A percentile compares a stretch with the other conserved stretches of the same genome.
Evolutionary conservation across 352 stramenopile species (phyloP).

Genomic region (Paralagenidium karlingii): DNA sequence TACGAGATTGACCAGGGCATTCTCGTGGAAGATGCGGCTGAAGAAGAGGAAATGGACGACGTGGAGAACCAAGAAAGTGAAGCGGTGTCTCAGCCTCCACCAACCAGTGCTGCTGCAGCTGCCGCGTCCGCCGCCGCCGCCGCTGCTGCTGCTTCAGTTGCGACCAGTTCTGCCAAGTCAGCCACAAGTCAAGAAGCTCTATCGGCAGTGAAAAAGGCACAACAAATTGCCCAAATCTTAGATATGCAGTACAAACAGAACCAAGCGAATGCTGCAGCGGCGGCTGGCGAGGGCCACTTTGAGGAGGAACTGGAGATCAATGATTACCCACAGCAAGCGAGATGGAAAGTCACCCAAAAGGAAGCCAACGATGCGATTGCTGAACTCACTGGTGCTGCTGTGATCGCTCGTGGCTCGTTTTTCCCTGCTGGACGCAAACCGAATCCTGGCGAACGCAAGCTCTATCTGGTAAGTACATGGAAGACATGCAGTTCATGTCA

Average conservation of each 20-base stretch:
- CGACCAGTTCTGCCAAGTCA: slow-evolving; percentile 5
- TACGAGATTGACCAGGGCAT: slow-evolving; percentile 83
- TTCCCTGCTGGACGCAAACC: slow-evolving; percentile 76
- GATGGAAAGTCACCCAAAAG: slow-evolving; percentile 81
- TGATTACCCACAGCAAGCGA: slow-evolving; percentile 87
- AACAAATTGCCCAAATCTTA: slow-evolving; percentile 78
- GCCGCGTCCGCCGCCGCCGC: not conserved
- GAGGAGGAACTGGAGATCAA: slow-evolving; percentile 90
- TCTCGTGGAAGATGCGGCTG: slow-evolving; percentile 42
- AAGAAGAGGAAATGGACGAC: slow-evolving; percentile 39
- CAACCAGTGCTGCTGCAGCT: slow-evolving; percentile 3
- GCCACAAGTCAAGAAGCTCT: slow-evolving; percentile 34
- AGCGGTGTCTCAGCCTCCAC: slow-evolving; percentile 7
- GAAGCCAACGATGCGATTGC: slow-evolving; percentile 76
- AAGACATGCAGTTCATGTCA: too few relatives aligned
- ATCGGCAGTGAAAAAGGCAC: slow-evolving; percentile 64
- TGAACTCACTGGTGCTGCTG: slow-evolving; percentile 78
- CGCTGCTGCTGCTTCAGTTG: not conserved
- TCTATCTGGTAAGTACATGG: slow-evolving; percentile 85
- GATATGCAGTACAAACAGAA: slow-evolving; percentile 64
- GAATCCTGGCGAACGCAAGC: slow-evolving; percentile 70
- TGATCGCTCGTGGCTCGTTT: slow-evolving; percentile 85
- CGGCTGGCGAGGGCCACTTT: slow-evolving; percentile 49
- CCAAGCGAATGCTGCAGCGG: slow-evolving; percentile 15
- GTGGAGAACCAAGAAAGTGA: slow-evolving; percentile 23